phyloP scores from a whole-genome alignment of 108 stramenopile genomes.

The Thalassiosira profunda region DNA sequence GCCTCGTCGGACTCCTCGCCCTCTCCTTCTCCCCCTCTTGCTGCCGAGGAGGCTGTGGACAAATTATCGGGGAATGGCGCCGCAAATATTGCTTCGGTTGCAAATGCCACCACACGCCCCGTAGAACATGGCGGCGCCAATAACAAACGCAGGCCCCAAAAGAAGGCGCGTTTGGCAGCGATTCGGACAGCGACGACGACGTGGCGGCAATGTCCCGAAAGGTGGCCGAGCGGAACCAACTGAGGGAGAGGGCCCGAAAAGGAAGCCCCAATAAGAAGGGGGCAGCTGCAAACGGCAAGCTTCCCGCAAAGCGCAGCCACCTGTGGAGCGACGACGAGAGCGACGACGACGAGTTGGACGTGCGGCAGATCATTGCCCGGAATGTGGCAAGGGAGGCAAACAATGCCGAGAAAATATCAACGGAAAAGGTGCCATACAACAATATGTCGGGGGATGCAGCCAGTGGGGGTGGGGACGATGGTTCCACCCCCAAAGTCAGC shows the following conservation, averaged over 20 bases:
- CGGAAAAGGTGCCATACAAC: neutral
- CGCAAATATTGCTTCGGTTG: neutral
- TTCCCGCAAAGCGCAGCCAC: neutral
- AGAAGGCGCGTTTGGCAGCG: neutral
- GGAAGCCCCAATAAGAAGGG: neutral
- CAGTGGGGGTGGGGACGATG: neutral
- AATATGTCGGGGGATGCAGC: constrained; percentile 2
- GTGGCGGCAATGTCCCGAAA: neutral
- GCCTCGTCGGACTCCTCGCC: constrained; percentile 15
- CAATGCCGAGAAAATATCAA: neutral
- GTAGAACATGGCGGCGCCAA: neutral
- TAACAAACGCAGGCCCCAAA: neutral
- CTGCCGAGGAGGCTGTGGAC: neutral
- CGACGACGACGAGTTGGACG: neutral
- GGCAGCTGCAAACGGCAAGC: neutral
- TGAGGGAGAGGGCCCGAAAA: neutral
- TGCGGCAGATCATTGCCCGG: neutral
- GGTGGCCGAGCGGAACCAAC: neutral
- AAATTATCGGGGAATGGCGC: neutral
- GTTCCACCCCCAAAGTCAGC: too few relatives aligned
- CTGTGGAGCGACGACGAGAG: neutral
- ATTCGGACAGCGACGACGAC: neutral
- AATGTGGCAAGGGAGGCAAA: neutral
- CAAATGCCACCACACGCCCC: neutral
- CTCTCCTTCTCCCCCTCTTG: constrained; percentile 1